Percentiles rank a stretch among this genome's conserved stretches.
phyloP scores from a whole-genome alignment of 768 basidiomycete species.

The Dictyophora rubrovolvata region DNA sequence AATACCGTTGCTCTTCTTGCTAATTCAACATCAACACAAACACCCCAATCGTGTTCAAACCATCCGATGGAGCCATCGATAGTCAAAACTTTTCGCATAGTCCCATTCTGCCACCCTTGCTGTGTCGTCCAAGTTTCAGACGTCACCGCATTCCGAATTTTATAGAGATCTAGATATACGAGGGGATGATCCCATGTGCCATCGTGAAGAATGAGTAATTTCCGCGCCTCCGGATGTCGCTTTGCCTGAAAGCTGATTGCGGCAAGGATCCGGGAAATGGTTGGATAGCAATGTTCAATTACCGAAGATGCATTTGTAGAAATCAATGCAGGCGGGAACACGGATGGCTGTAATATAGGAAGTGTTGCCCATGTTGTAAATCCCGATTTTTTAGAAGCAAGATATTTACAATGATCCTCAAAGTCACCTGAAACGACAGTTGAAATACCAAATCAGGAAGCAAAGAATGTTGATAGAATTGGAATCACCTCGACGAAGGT shows the following conservation, averaged over 20 bases:
- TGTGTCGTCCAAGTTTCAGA: background rate
- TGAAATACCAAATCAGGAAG: background rate
- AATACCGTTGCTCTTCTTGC: background rate
- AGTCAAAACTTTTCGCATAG: background rate
- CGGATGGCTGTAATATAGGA: background rate
- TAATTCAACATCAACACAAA: background rate
- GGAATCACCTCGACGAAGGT: background rate
- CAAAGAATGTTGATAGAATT: background rate
- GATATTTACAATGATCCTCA: background rate
- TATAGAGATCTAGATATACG: background rate
- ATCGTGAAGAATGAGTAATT: background rate
- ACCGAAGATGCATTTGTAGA: background rate
- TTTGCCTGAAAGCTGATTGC: background rate
- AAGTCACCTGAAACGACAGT: background rate
- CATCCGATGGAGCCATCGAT: background rate
- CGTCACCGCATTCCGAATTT: background rate
- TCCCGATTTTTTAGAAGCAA: background rate
- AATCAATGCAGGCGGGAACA: background rate
- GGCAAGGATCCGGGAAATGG: background rate
- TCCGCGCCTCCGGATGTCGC: background rate
- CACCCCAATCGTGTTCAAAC: background rate
- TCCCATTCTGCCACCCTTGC: background rate
- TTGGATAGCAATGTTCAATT: background rate
- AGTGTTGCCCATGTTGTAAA: background rate
- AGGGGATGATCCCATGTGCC: background rate